A percentile compares a stretch with the other conserved stretches of the same genome.
phyloP scores from a whole-genome alignment of 176 grass and related monocot genomes.

The Lolium multiflorum region DNA sequence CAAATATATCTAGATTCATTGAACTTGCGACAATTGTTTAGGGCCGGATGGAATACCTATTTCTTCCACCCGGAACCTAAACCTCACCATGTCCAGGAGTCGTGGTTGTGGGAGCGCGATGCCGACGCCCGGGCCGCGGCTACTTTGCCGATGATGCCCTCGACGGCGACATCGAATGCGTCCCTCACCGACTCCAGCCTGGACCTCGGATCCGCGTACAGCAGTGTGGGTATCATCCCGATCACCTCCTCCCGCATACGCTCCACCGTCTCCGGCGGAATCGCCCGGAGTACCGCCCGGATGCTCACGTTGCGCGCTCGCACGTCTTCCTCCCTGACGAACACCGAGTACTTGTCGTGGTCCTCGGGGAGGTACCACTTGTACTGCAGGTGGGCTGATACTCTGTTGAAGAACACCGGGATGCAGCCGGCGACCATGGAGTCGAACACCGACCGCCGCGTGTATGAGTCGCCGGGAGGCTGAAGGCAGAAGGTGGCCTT shows the following conservation, averaged over 20 bases:
- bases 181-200: slow-evolving; percentile 51
- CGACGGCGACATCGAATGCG: slow-evolving; percentile 55
- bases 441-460: slow-evolving; percentile 60
- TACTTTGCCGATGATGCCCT: slow-evolving; percentile 41
- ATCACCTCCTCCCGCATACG: slow-evolving; percentile 53
- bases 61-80: slow-evolving; percentile 4
- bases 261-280: slow-evolving; percentile 34
- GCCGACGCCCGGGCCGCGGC: background rate
- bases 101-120: no score
- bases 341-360: slow-evolving; percentile 43
- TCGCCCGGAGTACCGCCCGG: slow-evolving; percentile 43
- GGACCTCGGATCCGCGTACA: slow-evolving; percentile 47
- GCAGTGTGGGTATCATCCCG: slow-evolving; percentile 39
- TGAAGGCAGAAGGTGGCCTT: slow-evolving; percentile 60
- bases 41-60: background rate
- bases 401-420: slow-evolving; percentile 54
- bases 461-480: slow-evolving; percentile 55
- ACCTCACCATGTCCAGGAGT: slow-evolving; percentile 8
- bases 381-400: no score
- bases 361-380: no score
- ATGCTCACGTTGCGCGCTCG: slow-evolving; percentile 48
- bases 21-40: no score
- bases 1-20: no score
- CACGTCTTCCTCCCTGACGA: slow-evolving; percentile 44
- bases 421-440: slow-evolving; percentile 62